Conservation (phyloP, 176 grass and related monocot genomes). For the Ensete glaucum region DNA sequence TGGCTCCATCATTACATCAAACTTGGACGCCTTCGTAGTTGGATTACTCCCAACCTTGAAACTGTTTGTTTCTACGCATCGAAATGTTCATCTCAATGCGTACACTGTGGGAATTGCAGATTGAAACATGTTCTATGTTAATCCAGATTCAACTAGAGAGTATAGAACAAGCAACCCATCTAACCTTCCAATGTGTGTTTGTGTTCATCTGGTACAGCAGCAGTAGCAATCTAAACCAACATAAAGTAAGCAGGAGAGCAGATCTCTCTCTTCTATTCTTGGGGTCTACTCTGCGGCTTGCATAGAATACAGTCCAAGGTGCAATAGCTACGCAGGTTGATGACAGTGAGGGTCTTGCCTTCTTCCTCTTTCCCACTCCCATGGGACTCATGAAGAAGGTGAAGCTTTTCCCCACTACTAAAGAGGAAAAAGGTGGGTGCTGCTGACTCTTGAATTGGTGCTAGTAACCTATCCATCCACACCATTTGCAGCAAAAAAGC, state of each 20-base stretch:
- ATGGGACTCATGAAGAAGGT: background rate
- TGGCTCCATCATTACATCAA: conserved; percentile 16
- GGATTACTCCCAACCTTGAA: background rate
- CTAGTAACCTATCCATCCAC: conserved; percentile 11
- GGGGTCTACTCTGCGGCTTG: background rate
- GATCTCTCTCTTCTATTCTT: background rate
- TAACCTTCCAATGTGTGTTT: too few relatives aligned
- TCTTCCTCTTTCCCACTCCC: background rate
- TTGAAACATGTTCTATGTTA: too few relatives aligned
- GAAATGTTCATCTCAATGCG: conserved; percentile 21
- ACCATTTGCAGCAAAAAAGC: background rate
- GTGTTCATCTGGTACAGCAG: too few relatives aligned
- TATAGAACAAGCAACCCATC: too few relatives aligned
- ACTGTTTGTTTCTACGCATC: background rate
- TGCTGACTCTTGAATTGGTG: conserved; percentile 1
- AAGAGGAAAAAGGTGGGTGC: background rate
- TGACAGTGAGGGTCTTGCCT: background rate
- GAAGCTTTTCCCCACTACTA: background rate
- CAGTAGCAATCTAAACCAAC: too few relatives aligned
- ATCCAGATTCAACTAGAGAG: too few relatives aligned
- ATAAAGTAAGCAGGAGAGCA: background rate
- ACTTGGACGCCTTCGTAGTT: conserved; percentile 22
- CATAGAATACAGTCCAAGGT: background rate
- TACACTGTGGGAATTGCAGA: too few relatives aligned
- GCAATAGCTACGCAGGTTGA: background rate